phyloP scores from a whole-genome alignment of 176 grass and related monocot genomes.

The Phragmites australis region DNA sequence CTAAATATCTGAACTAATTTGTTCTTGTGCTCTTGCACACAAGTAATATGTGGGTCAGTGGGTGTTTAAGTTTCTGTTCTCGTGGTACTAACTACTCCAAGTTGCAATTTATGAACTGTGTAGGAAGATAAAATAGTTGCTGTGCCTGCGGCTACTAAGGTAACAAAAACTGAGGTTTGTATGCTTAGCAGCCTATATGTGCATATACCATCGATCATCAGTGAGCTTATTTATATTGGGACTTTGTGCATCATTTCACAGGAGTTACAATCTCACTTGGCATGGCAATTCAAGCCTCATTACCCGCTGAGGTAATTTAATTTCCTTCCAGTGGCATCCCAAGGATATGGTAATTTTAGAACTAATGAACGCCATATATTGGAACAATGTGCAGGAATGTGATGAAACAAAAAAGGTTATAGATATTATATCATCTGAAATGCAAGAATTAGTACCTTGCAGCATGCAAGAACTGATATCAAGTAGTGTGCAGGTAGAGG shows the following conservation, averaged over 20 bases:
- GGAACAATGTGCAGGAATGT: slow-evolving; percentile 17
- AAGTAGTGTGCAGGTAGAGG: slow-evolving; percentile 31
- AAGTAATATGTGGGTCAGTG: not conserved
- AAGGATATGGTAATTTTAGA: not conserved
- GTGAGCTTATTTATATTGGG: not conserved
- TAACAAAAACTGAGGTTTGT: slow-evolving; percentile 26
- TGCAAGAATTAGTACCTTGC: not conserved
- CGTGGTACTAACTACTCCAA: not conserved
- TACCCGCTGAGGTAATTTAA: slow-evolving; percentile 24
- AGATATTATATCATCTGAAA: not conserved
- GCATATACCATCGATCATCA: not conserved
- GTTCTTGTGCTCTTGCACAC: not conserved
- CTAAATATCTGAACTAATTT: not conserved
- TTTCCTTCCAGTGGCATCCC: not conserved
- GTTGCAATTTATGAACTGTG: slow-evolving; percentile 26
- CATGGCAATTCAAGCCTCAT: slow-evolving; percentile 8
- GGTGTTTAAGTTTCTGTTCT: not conserved
- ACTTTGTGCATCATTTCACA: slow-evolving; percentile 14
- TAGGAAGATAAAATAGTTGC: slow-evolving; percentile 10
- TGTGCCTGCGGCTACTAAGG: not conserved
- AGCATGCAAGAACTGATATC: slow-evolving; percentile 1
- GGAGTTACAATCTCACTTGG: not conserved
- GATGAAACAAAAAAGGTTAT: not conserved
- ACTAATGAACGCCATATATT: slow-evolving; percentile 20
- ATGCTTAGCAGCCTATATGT: not conserved